phyloP scores from a whole-genome alignment of 129 eudicot genomes.

The Flaveria sonorensis region DNA sequence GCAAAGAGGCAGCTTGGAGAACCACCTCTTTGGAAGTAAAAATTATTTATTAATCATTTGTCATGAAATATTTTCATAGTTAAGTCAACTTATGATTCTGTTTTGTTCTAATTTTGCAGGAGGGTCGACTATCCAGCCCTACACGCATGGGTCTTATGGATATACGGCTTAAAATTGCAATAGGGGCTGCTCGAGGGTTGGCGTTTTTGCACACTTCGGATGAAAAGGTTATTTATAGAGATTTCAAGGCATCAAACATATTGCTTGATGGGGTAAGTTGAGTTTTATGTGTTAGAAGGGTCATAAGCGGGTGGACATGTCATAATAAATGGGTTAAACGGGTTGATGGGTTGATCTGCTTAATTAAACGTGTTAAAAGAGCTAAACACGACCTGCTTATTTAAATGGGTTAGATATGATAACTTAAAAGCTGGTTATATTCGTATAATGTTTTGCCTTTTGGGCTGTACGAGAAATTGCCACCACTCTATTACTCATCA shows the following conservation, averaged over 20 bases:
- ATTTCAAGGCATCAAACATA: conserved; percentile 16
- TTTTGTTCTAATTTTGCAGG: neutral
- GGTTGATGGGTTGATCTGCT: neutral
- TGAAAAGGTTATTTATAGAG: conserved; percentile 9
- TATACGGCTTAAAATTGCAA: conserved; percentile 13
- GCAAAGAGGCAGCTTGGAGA: conserved; percentile 17
- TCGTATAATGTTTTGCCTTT: too few species aligned
- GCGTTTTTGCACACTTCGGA: conserved; percentile 15
- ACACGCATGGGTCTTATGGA: too few species aligned
- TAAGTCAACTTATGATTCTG: neutral
- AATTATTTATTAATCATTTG: neutral
- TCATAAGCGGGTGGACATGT: too few species aligned
- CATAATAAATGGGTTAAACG: too few species aligned
- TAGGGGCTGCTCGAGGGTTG: conserved; percentile 17
- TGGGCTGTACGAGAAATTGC: too few species aligned
- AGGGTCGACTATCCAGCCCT: conserved; percentile 16
- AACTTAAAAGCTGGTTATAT: too few species aligned
- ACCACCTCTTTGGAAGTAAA: conserved; percentile 17
- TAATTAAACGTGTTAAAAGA: too few species aligned
- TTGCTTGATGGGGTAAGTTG: conserved; percentile 19
- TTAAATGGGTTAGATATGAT: too few species aligned
- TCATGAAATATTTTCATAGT: neutral
- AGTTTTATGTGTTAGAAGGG: neutral
- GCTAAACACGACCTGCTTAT: too few species aligned
- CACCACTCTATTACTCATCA: neutral